A percentile compares a stretch with the other conserved stretches of the same genome.
phyloP scores from a whole-genome alignment of 257 asterid genomes.

The Ilex aquifolium region DNA sequence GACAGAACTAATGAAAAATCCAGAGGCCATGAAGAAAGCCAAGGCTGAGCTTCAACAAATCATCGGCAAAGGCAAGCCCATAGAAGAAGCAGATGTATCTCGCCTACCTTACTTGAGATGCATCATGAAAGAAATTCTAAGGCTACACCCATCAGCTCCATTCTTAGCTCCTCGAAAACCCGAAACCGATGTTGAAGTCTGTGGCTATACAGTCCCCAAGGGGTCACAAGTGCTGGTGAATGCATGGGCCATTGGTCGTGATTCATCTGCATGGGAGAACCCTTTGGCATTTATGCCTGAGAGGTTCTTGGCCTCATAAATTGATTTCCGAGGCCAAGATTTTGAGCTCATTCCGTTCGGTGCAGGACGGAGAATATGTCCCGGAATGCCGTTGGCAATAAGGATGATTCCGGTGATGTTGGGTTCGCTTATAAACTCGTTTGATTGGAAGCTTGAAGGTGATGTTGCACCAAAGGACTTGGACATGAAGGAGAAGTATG shows the following conservation, averaged over 20 bases:
- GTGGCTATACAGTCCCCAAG: conserved; percentile 16
- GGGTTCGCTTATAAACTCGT: conserved; percentile 21
- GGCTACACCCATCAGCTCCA: conserved; percentile 22
- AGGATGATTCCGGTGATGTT: conserved; percentile 23
- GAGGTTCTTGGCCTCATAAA: conserved; percentile 22
- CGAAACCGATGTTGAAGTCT: conserved; percentile 19
- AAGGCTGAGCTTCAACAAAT: conserved; percentile 22
- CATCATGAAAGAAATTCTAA: conserved; percentile 23
- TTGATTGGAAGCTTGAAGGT: conserved; percentile 30
- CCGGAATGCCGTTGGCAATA: conserved; percentile 23
- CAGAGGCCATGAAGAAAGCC: conserved; percentile 21
- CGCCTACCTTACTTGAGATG: conserved; percentile 23
- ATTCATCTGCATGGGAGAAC: conserved; percentile 15
- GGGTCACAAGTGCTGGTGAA: conserved; percentile 23
- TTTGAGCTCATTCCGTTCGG: conserved; percentile 35
- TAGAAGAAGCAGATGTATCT: conserved; percentile 17
- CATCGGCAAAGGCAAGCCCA: conserved; percentile 16
- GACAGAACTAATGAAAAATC: conserved; percentile 19
- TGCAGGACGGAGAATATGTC: conserved; percentile 32
- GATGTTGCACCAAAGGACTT: conserved; percentile 20
- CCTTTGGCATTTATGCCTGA: conserved; percentile 24
- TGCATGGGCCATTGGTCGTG: conserved; percentile 31
- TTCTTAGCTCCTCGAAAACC: conserved; percentile 23
- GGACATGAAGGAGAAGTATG: conserved; percentile 28
- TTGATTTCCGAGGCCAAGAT: conserved; percentile 25